Base-by-base conservation (phyloP, 176 grass and related monocot genomes). In the Zea luxurians region DNA sequence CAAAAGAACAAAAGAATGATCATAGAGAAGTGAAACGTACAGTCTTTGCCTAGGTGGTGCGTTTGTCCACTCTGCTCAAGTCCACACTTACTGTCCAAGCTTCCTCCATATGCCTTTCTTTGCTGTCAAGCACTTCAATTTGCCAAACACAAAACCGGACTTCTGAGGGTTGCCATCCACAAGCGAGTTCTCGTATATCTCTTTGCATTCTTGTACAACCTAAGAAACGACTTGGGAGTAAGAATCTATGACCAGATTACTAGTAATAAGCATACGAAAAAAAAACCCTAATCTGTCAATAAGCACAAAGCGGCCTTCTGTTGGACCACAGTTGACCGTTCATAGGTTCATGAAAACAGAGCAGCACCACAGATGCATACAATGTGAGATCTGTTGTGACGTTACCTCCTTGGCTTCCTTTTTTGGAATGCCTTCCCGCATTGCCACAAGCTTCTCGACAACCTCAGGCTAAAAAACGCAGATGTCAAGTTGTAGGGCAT, bases 321-420 rank as follows among this genome's bases (percentile, higher is more conserved):
- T 37, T 71, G 42, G 48, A 70, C 37, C 48, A 71, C 74, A 15
- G 40, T 53, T 47, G 48, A 65, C 68, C 18, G n/a, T 54, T 58
- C 59, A 66, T 62, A 17, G 42, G 61, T 73, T 73, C n/a, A 64
- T 5, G 43, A 35, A 37, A 20, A 43, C 17, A 44, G 7, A 45
- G 10, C n/a, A 13, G 7, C 37, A 83, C 20, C n/a, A 9, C 4
- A 42, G 16, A 70, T 61, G 15, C 59, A 80, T 18, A 50, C 53
- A 10, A 55, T 40, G 41, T 82, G 61, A 74, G 7, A 80, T 45
- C 42, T 12, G 1, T 13, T 42, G 38, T 68, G 21, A 58, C 4
- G 37, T 90, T 88, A 99, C 96, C 92, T 99, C 92, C 78, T 96
- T 99, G 55, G 96, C 92, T 93, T 99, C 92, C 76, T 96, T 99